These are phyloP conservation scores for Pleurotus ostreatus DNA, from an alignment of 768 basidiomycete species.

Conservation along the genomic window DNA sequence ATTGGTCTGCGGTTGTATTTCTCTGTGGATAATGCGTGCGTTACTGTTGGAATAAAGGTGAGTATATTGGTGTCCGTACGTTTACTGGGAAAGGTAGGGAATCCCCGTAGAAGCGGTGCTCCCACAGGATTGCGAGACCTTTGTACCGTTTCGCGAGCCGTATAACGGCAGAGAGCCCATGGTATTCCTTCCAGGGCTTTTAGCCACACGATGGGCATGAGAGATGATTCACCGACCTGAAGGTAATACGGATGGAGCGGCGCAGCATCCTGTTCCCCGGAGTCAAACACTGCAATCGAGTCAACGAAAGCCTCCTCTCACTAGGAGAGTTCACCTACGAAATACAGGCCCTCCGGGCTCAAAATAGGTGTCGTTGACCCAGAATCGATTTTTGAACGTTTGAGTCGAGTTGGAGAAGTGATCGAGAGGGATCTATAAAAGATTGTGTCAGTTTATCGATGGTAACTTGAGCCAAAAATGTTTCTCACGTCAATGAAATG, in stretches of 20 bases:
- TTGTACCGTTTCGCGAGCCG: slow-evolving; percentile 41
- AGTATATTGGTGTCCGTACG: slow-evolving; percentile 19
- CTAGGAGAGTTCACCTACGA: slow-evolving; percentile 21
- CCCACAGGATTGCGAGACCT: slow-evolving; percentile 46
- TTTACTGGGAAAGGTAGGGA: slow-evolving; percentile 45
- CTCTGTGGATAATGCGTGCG: slow-evolving; percentile 19
- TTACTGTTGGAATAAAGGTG: neutral
- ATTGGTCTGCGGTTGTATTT: slow-evolving; percentile 42
- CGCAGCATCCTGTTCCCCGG: slow-evolving; percentile 46
- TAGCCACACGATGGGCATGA: neutral
- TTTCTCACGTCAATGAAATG: too few species aligned
- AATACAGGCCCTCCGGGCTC: slow-evolving; percentile 45
- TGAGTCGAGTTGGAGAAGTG: slow-evolving; percentile 31
- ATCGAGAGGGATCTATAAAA: slow-evolving; percentile 41
- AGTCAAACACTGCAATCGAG: slow-evolving; percentile 39
- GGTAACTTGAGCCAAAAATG: too few species aligned
- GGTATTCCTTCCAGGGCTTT: slow-evolving; percentile 31
- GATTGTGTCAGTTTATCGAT: neutral
- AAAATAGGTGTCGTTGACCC: slow-evolving; percentile 46
- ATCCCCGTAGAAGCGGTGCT: slow-evolving; percentile 46
- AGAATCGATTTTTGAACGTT: slow-evolving; percentile 44
- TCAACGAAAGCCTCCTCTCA: neutral
- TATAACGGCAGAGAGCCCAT: slow-evolving; percentile 46
- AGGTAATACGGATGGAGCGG: slow-evolving; percentile 45
- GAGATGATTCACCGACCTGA: slow-evolving; percentile 22